Percentiles rank a stretch among this genome's conserved stretches.
These are phyloP conservation scores for Penicillium sp. DNA, from an alignment of 2,329 filamentous ascomycete genomes.

Conservation along the genomic window DNA sequence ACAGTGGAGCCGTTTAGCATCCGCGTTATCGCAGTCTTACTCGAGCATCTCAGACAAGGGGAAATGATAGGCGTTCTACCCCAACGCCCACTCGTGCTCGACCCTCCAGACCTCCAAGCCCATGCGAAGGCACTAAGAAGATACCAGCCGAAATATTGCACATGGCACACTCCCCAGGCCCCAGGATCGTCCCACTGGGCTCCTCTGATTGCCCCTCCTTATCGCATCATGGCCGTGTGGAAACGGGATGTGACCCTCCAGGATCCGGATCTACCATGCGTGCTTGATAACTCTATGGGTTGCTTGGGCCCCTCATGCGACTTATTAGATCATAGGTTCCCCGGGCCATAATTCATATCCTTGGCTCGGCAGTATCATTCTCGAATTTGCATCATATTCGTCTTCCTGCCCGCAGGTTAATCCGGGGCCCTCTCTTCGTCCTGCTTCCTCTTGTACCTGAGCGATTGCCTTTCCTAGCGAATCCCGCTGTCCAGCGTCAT, in stretches of 20 bases:
- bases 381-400: not conserved
- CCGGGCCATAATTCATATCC: not conserved
- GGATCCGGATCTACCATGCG: constrained; percentile 7
- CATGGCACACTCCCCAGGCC: constrained; percentile 5
- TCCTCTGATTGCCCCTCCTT: constrained; percentile 8
- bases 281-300: constrained; percentile 14
- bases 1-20: constrained; percentile 22
- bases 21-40: constrained; percentile 25
- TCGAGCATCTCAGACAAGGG: constrained; percentile 24
- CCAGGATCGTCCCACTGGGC: constrained; percentile 13
- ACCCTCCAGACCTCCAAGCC: not conserved
- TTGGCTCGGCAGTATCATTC: not conserved
- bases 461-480: not conserved
- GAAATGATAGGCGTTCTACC: constrained; percentile 18
- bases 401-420: not conserved
- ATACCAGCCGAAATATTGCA: not conserved
- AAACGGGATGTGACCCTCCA: constrained; percentile 13
- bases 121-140: not conserved
- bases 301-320: constrained; percentile 5
- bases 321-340: constrained; percentile 21
- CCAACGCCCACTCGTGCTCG: constrained; percentile 11
- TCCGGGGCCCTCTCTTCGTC: not conserved
- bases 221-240: constrained; percentile 11
- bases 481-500: constrained; percentile 18
- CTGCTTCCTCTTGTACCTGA: not conserved